Base-by-base conservation (phyloP, 139 green algal genomes). In the Eudorina sp. region DNA sequence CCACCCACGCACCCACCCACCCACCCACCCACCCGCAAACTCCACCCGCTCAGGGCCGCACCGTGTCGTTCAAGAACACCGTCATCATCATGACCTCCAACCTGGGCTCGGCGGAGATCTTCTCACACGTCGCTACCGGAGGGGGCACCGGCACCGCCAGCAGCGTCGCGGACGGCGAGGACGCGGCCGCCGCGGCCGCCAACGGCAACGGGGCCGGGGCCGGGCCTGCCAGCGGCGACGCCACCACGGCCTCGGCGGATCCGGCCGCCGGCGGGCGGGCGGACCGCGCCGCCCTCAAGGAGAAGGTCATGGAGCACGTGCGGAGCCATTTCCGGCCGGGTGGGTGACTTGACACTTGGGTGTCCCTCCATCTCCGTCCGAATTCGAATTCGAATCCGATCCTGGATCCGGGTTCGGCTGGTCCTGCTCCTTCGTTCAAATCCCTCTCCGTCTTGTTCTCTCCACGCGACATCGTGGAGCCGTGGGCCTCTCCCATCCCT, bases 51-150 rank as follows among this genome's bases (percentile, higher is more conserved):
- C 96, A 98, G 90, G 98, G 98, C 11, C 96, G 96, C 86, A 95
- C 92, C 0, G 95, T 99, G 41, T 96, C 89, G 80, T 99, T 99
- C 96, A 99, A 98, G 87, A 99, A 99, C 94, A 94, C 94, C 19
- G 94, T 99, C 53, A 97, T 99, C 91, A 98, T 99, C 94, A 98
- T 99, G 96, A 99, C 97, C 21, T 97, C 92, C 89, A 99, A 99
- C 95, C 93, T 99, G 80, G 98, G 98, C 51, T 94, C 81, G 40
- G 84, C 93, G 21, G 92, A 94, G 82, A 98, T 99, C 88, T 93
- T 94, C 74, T 43, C 78, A 45, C 78, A 88, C 77, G 45, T 92
- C 29, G 40, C 79, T 13, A 31, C 23, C 9, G 40, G 40, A 70
- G 29, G 51, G 16, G 36, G 55, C 55, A 29, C 16, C 62, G 31